Conservation (phyloP, 2,329 filamentous ascomycete species). For the Fusarium sp. region DNA sequence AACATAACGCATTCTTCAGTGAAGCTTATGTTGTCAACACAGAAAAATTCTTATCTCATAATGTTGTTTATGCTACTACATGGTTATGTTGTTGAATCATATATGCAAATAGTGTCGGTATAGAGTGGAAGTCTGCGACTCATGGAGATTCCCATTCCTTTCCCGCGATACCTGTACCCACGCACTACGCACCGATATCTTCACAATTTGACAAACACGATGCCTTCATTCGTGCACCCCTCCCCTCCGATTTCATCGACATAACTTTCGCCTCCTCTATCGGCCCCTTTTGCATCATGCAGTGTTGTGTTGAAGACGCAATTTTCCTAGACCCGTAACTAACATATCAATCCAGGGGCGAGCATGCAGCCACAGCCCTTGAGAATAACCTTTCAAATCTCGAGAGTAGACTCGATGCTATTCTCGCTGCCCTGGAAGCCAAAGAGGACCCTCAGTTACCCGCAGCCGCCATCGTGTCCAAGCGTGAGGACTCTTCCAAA, state of each 20-base stretch:
- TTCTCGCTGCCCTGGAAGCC: conserved; percentile 64
- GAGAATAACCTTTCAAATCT: conserved; percentile 66
- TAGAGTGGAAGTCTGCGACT: neutral
- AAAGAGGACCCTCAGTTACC: conserved; percentile 19
- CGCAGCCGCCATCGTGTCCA: conserved; percentile 4
- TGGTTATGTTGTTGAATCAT: neutral
- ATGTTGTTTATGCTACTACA: neutral
- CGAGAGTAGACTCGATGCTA: conserved; percentile 67
- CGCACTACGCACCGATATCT: neutral
- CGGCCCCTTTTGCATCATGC: neutral
- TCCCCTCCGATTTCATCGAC: neutral
- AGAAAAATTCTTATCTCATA: neutral
- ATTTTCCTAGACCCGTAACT: conserved; percentile 24
- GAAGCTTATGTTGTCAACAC: neutral
- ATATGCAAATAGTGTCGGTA: neutral
- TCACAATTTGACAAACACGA: neutral
- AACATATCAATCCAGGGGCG: conserved; percentile 59
- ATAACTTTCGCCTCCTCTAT: neutral
- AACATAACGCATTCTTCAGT: neutral
- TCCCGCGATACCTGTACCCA: neutral
- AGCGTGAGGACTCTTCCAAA: neutral
- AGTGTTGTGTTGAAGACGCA: neutral
- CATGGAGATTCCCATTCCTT: neutral
- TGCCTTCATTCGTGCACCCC: neutral
- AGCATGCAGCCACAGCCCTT: conserved; percentile 66